Evolutionary conservation across 2,329 filamentous ascomycete genomes (phyloP).

Genomic region (Nannizzia gypsea): DNA sequence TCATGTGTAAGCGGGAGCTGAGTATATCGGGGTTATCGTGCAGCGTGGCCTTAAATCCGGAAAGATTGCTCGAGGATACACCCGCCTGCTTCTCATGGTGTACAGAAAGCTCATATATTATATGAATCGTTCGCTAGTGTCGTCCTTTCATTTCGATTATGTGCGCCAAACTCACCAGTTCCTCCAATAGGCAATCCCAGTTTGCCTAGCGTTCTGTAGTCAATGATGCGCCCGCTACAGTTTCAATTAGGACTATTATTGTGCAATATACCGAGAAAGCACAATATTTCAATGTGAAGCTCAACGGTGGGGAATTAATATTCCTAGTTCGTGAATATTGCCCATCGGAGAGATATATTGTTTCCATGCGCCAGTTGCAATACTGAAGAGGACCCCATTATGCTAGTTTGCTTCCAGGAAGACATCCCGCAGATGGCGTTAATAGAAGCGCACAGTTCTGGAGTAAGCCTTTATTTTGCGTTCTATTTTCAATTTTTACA

Average conservation of each 20-base stretch:
- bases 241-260: not conserved
- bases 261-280: not conserved
- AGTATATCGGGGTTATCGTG: constrained; percentile 4
- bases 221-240: not conserved
- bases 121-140: not conserved
- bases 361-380: no score
- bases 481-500: not conserved
- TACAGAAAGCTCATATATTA: constrained; percentile 1
- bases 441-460: not conserved
- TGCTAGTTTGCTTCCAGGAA: no score
- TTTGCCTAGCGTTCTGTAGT: not conserved
- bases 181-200: not conserved
- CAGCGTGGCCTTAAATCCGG: constrained; percentile 3
- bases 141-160: not conserved
- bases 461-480: not conserved
- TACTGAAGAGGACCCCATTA: no score
- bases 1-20: constrained; percentile 3
- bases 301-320: no score
- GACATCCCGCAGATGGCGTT: not conserved
- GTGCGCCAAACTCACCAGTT: not conserved
- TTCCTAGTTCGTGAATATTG: no score
- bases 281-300: not conserved
- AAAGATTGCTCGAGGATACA: not conserved
- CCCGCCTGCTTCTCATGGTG: not conserved
- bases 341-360: no score